These are phyloP conservation scores for Tephrocybe sp. DNA, from an alignment of 768 basidiomycete genomes.

Conservation along the genomic window DNA sequence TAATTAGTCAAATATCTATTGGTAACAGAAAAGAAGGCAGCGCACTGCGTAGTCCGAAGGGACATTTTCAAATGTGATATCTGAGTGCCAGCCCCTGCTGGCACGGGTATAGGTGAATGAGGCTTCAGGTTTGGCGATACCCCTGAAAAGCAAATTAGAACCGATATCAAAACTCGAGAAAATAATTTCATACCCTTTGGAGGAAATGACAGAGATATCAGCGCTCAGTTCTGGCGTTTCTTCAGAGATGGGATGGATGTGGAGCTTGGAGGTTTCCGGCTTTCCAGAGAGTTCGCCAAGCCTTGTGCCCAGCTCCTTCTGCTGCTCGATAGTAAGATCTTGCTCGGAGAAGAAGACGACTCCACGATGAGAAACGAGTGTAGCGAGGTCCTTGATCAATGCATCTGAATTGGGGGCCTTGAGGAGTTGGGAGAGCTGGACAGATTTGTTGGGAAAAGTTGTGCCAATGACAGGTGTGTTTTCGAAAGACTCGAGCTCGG, in stretches of 20 bases:
- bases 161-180: not conserved
- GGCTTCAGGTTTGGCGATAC: slow-evolving; percentile 35
- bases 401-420: slow-evolving; percentile 46
- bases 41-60: slow-evolving; percentile 58
- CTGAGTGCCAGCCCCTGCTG: slow-evolving; percentile 51
- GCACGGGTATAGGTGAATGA: slow-evolving; percentile 31
- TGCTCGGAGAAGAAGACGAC: slow-evolving; percentile 67
- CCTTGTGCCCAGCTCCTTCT: slow-evolving; percentile 47
- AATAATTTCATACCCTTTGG: slow-evolving; percentile 38
- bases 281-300: slow-evolving; percentile 52
- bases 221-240: slow-evolving; percentile 48
- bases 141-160: slow-evolving; percentile 24
- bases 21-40: not conserved
- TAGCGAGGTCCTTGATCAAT: slow-evolving; percentile 53
- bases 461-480: slow-evolving; percentile 61
- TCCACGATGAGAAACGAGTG: slow-evolving; percentile 53
- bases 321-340: slow-evolving; percentile 47
- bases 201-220: slow-evolving; percentile 55
- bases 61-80: slow-evolving; percentile 60
- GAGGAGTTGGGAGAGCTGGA: slow-evolving; percentile 49
- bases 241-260: slow-evolving; percentile 57
- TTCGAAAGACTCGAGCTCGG: slow-evolving; percentile 33
- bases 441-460: slow-evolving; percentile 40
- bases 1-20: not conserved
- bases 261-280: slow-evolving; percentile 46